These are phyloP conservation scores for Wickerhamomyces rabaulensis DNA, from an alignment of 805 yeast species.

Conservation along the genomic window DNA sequence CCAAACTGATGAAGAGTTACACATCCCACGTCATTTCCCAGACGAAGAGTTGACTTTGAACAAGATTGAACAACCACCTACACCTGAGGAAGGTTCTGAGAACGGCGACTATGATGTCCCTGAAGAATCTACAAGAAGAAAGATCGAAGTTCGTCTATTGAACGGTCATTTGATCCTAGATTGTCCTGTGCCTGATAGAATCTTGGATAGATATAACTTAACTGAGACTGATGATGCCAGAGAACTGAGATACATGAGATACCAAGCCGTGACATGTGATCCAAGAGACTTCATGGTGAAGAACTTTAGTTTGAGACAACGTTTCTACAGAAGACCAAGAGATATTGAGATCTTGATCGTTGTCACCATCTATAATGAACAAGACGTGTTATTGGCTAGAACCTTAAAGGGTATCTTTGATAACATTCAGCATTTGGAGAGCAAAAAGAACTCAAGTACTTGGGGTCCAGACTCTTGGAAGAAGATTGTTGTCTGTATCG, in stretches of 20 bases:
- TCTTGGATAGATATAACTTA: constrained; percentile 47
- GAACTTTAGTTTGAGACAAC: constrained; percentile 79
- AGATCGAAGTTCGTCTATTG: constrained; percentile 25
- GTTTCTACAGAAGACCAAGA: constrained; percentile 71
- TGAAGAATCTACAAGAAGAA: constrained; percentile 39
- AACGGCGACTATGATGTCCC: constrained; percentile 38
- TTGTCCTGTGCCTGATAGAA: constrained; percentile 77
- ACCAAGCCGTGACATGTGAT: constrained; percentile 91
- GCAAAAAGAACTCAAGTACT: constrained; percentile 56
- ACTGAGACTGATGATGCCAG: constrained; percentile 38
- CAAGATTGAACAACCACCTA: not conserved
- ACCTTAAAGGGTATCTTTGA: constrained; percentile 89
- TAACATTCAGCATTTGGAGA: constrained; percentile 69
- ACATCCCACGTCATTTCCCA: not conserved
- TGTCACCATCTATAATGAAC: constrained; percentile 87
- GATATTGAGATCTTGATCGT: constrained; percentile 82
- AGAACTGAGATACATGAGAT: constrained; percentile 83
- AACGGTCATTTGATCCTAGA: constrained; percentile 82
- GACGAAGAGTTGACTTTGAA: not conserved
- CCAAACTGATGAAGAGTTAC: not conserved
- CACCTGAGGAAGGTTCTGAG: constrained; percentile 22
- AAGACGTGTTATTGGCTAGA: constrained; percentile 73
- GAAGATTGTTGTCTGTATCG: constrained; percentile 82
- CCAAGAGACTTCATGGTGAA: constrained; percentile 61
- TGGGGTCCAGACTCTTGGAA: constrained; percentile 99